A percentile compares a stretch with the other conserved stretches of the same genome.
phyloP scores from a whole-genome alignment of 768 basidiomycete species.

The Naganishia randhawae region DNA sequence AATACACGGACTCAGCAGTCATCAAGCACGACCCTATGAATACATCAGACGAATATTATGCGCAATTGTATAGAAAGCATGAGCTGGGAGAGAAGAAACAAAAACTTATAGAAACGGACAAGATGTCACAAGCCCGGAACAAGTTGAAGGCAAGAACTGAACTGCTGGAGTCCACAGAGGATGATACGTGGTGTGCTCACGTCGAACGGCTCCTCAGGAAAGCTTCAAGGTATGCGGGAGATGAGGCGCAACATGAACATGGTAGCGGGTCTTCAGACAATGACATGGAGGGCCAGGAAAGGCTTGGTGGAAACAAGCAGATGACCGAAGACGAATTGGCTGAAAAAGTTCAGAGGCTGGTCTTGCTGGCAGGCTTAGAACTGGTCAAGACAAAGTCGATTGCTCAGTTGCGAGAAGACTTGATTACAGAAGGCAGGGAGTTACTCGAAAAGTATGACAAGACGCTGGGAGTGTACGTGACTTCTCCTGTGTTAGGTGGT shows the following conservation, averaged over 20 bases:
- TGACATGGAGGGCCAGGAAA: not conserved
- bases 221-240: conserved; percentile 11
- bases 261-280: not conserved
- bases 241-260: not conserved
- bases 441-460: conserved; percentile 22
- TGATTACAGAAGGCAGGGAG: conserved; percentile 26
- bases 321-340: conserved; percentile 21
- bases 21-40: conserved; percentile 5
- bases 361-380: conserved; percentile 18
- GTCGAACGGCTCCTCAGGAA: conserved; percentile 18
- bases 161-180: conserved; percentile 16
- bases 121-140: conserved; percentile 21
- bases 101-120: conserved; percentile 13
- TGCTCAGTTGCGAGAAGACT: conserved; percentile 17
- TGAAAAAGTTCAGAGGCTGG: conserved; percentile 5
- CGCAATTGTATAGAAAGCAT: conserved; percentile 16
- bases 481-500: not conserved
- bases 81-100: conserved; percentile 19
- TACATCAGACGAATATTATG: conserved; percentile 6
- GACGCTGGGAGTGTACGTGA: conserved; percentile 15
- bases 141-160: conserved; percentile 22
- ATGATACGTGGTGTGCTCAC: conserved; percentile 14
- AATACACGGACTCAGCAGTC: conserved; percentile 6
- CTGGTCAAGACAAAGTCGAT: conserved; percentile 2
- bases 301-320: not conserved